Base-by-base conservation (phyloP, 495 filamentous ascomycete genomes). In the Aspergillus sparsus region DNA sequence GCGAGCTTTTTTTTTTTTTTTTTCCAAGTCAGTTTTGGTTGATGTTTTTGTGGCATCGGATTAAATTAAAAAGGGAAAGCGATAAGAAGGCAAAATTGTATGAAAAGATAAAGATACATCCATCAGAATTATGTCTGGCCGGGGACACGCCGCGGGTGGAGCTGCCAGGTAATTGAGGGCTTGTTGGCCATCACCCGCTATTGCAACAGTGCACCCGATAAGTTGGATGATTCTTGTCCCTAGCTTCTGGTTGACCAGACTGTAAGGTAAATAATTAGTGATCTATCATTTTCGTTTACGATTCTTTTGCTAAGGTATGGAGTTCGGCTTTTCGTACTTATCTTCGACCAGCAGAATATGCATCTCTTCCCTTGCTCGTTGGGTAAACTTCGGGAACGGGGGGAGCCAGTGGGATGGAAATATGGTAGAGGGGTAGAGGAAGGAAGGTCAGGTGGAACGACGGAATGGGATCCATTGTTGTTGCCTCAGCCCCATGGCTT, bases 41-140 rank as follows among this genome's bases (percentile, higher is more conserved):
- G 27, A 21, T 46, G 34, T 56, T 16, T 35, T 46, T 15, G 7
- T 44, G 15, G 35, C 16, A 16, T 8, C n/a, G 2, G 0, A n/a
- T 13, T 46, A 16, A 16, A 46, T 46, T 46, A 8, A 16, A 47
- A 7, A n/a, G n/a, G 12, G 9, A 47, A 47, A 21, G 15, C 37
- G 47, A 31, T 31, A 37, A 37, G 50, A 16, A 37, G 12, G 9
- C 7, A 41, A 41, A 46, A 46, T 41, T 27, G 3, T 27, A 9
- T 27, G 35, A 13, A n/a, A 6, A 46, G 37, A 11, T 4, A 47
- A 34, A 27, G 3, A 46, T 60, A 46, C 57, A 54, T 53, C 57
- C 39, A 60, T 60, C 39, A 60, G 12, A 6, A 53, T 60, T 1
- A 53, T 32, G 11, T 60, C 49, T n/a, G 57, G 57, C 13, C 49